Evolutionary conservation across 257 asterid species (phyloP).

Genomic region (Jacaranda mimosifolia): DNA sequence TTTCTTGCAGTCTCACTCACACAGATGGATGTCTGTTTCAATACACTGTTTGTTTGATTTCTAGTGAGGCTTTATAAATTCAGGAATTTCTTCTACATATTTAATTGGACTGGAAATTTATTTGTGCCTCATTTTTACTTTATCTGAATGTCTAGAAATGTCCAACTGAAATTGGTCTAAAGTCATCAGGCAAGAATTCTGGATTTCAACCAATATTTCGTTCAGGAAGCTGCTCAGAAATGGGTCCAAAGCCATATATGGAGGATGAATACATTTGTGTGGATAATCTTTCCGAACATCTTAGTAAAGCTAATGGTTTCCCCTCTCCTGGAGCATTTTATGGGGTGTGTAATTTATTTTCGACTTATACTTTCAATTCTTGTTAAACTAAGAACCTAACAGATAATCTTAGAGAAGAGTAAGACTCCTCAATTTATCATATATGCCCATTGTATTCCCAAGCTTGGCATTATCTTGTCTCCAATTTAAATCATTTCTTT

Average conservation of each 20-base stretch:
- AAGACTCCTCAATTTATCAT: neutral
- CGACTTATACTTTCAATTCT: slow-evolving; percentile 13
- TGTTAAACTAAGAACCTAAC: neutral
- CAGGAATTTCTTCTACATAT: slow-evolving; percentile 6
- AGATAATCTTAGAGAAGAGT: neutral
- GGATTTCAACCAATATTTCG: slow-evolving; percentile 67
- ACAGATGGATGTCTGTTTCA: neutral
- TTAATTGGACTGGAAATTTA: slow-evolving; percentile 5
- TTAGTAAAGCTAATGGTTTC: slow-evolving; percentile 48
- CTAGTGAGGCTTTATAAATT: neutral
- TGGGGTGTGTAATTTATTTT: slow-evolving; percentile 67
- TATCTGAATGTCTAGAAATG: slow-evolving; percentile 52
- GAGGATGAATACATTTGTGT: slow-evolving; percentile 84
- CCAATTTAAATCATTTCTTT: neutral
- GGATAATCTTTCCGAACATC: slow-evolving; percentile 70
- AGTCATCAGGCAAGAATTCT: slow-evolving; percentile 60
- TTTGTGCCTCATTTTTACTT: slow-evolving; percentile 16
- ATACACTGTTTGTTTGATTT: neutral
- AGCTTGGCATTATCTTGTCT: neutral
- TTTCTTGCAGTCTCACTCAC: neutral
- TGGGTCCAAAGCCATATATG: slow-evolving; percentile 84
- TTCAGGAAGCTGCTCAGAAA: slow-evolving; percentile 86
- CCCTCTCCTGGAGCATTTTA: slow-evolving; percentile 80
- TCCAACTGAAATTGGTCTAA: slow-evolving; percentile 48
- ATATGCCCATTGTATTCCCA: slow-evolving; percentile 16